A percentile compares a stretch with the other conserved stretches of the same genome.
These are phyloP conservation scores for Apiotrichum brassicae DNA, from an alignment of 1,284 basidiomycete species.

Conservation along the genomic window DNA sequence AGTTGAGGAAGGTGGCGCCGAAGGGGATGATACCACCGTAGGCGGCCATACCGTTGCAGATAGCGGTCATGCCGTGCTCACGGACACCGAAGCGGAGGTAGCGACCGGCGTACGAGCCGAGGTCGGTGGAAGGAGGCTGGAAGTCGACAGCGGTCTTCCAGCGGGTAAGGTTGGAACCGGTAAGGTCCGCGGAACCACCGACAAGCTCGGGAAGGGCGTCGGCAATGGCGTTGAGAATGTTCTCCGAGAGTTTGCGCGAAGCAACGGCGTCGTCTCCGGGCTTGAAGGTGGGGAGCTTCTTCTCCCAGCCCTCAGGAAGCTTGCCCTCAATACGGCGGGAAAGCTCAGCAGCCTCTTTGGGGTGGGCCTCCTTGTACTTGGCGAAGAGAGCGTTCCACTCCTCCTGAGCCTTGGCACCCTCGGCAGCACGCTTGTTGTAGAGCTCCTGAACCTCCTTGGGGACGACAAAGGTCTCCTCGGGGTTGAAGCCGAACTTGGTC, in stretches of 20 bases:
- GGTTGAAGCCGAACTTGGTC: slow-evolving; percentile 74
- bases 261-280: slow-evolving; percentile 75
- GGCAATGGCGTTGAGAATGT: slow-evolving; percentile 70
- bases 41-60: slow-evolving; percentile 80
- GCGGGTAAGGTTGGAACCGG: slow-evolving; percentile 87
- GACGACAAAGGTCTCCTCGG: slow-evolving; percentile 71
- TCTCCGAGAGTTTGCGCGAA: slow-evolving; percentile 88
- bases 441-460: slow-evolving; percentile 66
- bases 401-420: slow-evolving; percentile 66
- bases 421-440: slow-evolving; percentile 62
- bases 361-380: slow-evolving; percentile 70
- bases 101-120: slow-evolving; percentile 77
- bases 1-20: slow-evolving; percentile 89
- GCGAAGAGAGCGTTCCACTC: slow-evolving; percentile 70
- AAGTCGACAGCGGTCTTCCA: slow-evolving; percentile 71
- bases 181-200: slow-evolving; percentile 88
- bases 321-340: slow-evolving; percentile 74
- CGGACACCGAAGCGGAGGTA: slow-evolving; percentile 96
- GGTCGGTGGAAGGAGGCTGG: slow-evolving; percentile 77
- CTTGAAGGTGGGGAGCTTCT: slow-evolving; percentile 68
- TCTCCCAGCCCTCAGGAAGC: slow-evolving; percentile 82
- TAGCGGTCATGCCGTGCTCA: slow-evolving; percentile 95
- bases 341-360: slow-evolving; percentile 77
- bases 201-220: slow-evolving; percentile 73
- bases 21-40: slow-evolving; percentile 78